These are phyloP conservation scores for Piper longum DNA, from an alignment of 164 flowering plant species.

Conservation along the genomic window DNA sequence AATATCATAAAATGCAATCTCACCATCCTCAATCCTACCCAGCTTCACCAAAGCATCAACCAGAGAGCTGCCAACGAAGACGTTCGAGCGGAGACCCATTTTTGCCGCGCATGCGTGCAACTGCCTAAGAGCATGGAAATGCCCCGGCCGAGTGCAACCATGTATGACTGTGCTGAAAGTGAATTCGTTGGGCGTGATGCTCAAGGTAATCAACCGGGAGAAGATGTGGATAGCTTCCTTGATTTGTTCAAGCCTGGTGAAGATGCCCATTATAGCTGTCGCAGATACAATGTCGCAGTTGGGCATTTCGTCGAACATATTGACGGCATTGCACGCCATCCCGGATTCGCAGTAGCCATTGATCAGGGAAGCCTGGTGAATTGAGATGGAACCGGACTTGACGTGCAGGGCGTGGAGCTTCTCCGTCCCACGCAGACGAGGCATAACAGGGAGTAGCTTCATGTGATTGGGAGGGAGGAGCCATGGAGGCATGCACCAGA, in stretches of 20 bases:
- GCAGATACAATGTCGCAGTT: conserved; percentile 37
- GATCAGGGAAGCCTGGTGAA: conserved; percentile 4
- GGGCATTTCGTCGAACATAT: conserved; percentile 44
- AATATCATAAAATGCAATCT: conserved; percentile 46
- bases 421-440: conserved; percentile 9
- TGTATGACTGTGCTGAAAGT: conserved; percentile 50
- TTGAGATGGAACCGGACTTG: conserved; percentile 12
- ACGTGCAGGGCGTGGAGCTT: conserved; percentile 14
- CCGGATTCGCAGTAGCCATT: conserved; percentile 8
- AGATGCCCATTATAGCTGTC: conserved; percentile 34
- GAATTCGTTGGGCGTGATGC: conserved; percentile 53
- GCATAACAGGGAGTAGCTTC: background rate
- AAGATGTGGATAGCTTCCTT: conserved; percentile 39
- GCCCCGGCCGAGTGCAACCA: conserved; percentile 24
- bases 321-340: conserved; percentile 17
- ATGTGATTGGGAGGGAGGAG: too few species aligned
- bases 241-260: conserved; percentile 22
- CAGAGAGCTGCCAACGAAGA: conserved; percentile 58
- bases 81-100: conserved; percentile 41
- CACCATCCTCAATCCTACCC: conserved; percentile 35
- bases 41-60: conserved; percentile 48
- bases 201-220: conserved; percentile 28
- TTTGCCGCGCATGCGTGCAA: conserved; percentile 47
- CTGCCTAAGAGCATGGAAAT: conserved; percentile 30
- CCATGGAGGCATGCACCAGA: too few species aligned